phyloP scores from a whole-genome alignment of 441 rosid species.

The Jatropha podagrica region DNA sequence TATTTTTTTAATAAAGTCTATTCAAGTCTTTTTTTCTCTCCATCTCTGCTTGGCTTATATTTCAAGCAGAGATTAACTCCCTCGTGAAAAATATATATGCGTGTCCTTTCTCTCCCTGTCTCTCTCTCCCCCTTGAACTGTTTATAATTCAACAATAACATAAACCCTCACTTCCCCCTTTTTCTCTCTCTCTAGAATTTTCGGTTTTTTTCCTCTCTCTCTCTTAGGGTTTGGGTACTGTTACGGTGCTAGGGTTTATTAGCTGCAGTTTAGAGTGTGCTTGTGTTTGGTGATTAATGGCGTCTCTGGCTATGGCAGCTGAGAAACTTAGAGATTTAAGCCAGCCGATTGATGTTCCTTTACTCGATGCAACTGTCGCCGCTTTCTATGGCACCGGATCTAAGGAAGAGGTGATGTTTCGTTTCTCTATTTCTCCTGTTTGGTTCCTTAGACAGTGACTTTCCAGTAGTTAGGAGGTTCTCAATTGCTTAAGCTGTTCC shows the following conservation, averaged over 20 bases:
- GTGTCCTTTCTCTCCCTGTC: background rate
- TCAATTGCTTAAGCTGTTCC: background rate
- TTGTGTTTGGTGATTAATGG: slow-evolving; percentile 18
- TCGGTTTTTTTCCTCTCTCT: slow-evolving; percentile 23
- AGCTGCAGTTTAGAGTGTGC: background rate
- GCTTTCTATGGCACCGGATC: slow-evolving; percentile 99
- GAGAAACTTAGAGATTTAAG: slow-evolving; percentile 97
- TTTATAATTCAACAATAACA: background rate
- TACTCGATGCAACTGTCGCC: slow-evolving; percentile 97
- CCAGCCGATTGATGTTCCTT: slow-evolving; percentile 87
- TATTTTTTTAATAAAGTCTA: slow-evolving; percentile 16
- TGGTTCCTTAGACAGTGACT: slow-evolving; percentile 13
- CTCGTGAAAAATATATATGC: slow-evolving; percentile 6
- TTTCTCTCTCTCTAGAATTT: slow-evolving; percentile 36
- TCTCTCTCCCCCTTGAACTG: background rate
- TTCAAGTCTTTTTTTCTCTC: slow-evolving; percentile 36
- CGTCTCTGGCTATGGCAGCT: slow-evolving; percentile 76
- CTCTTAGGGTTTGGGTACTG: slow-evolving; percentile 48
- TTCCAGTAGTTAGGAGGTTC: background rate
- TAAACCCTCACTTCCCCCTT: slow-evolving; percentile 20
- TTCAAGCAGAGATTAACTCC: slow-evolving; percentile 57
- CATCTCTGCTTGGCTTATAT: slow-evolving; percentile 81
- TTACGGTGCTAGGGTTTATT: slow-evolving; percentile 40
- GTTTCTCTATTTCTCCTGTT: slow-evolving; percentile 13
- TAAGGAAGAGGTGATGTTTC: slow-evolving; percentile 84